A percentile compares a stretch with the other conserved stretches of the same genome.
Conservation (phyloP, 2,329 filamentous ascomycete species). For the Mycosphaerella sp. region DNA sequence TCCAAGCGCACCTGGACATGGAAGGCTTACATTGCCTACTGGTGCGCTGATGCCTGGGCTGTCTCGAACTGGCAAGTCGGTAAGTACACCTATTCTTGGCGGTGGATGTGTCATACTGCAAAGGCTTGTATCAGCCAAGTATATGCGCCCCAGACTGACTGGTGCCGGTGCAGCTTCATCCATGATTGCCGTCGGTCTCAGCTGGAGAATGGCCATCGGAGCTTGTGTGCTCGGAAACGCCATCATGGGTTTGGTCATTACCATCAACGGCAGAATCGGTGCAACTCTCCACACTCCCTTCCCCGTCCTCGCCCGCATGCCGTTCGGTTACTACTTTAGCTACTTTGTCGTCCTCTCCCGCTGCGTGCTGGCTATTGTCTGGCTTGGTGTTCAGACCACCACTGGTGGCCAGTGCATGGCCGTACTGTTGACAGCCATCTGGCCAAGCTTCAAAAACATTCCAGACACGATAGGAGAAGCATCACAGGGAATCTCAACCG, state of each 20-base stretch:
- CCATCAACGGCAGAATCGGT: slow-evolving; percentile 47
- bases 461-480: slow-evolving; percentile 45
- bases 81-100: slow-evolving; percentile 10
- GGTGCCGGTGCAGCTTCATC: slow-evolving; percentile 36
- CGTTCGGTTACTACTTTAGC: slow-evolving; percentile 51
- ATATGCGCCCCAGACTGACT: not conserved
- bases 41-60: slow-evolving; percentile 39
- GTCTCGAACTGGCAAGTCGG: slow-evolving; percentile 37
- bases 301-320: slow-evolving; percentile 49
- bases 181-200: slow-evolving; percentile 49
- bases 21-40: slow-evolving; percentile 34
- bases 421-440: slow-evolving; percentile 41
- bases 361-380: slow-evolving; percentile 29
- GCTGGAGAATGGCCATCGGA: slow-evolving; percentile 49
- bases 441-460: slow-evolving; percentile 50
- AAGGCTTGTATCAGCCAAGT: not conserved
- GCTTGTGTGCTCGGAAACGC: slow-evolving; percentile 26
- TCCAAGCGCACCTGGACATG: slow-evolving; percentile 36
- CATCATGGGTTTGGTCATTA: slow-evolving; percentile 37
- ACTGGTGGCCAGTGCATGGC: slow-evolving; percentile 26
- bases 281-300: slow-evolving; percentile 51
- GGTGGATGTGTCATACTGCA: not conserved
- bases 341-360: slow-evolving; percentile 30
- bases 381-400: slow-evolving; percentile 30
- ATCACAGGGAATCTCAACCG: slow-evolving; percentile 48